Base-by-base conservation (phyloP, 2,329 filamentous ascomycete genomes). In the Parastagonospora nodorum region DNA sequence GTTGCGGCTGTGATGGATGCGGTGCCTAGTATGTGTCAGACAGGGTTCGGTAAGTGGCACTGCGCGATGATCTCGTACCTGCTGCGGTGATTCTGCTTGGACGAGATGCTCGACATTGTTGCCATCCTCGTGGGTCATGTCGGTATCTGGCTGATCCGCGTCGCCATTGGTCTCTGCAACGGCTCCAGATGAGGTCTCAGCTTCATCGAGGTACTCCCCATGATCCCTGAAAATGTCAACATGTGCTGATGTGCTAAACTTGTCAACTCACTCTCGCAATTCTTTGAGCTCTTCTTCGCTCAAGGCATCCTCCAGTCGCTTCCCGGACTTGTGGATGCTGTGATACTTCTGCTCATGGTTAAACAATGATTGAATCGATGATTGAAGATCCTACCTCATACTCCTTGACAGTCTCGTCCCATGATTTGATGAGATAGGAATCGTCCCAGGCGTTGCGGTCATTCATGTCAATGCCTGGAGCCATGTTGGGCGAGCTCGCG, bases 381-480 rank as follows among this genome's bases (percentile, higher is more conserved):
- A 14, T 35, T 14, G 8, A 47, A 27, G 35, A 28, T 48, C 52
- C 8, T 32, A 72, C 72, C 52, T 71, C 66, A 52, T 75, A 75
- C 50, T 75, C 72, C 12, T 63, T 61, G 35, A 73, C 55, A 7
- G 69, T 71, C 19, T 66, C 63, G 10, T 74, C 62, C 72, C 72
- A 74, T 2, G 66, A 68, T 36, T 67, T 54, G 36, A 69, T 60
- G 50, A 73, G 50, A 32, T 67, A 66, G 30, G 67, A 68, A 61
- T 75, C 73, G 58, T 75, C 73, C 73, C 69, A 74, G n/a, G 65
- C 66, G 49, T 69, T 62, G 38, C 55, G 55, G 51, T 72, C 67
- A 32, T 57, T 62, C 50, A 72, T 61, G 38, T 61, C 64, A 15
- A 72, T 56, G 11, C 51, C 53, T 12, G 61, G 57, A 28, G 58